phyloP scores from a whole-genome alignment of 352 stramenopile genomes.

The Pythium rishiriense region DNA sequence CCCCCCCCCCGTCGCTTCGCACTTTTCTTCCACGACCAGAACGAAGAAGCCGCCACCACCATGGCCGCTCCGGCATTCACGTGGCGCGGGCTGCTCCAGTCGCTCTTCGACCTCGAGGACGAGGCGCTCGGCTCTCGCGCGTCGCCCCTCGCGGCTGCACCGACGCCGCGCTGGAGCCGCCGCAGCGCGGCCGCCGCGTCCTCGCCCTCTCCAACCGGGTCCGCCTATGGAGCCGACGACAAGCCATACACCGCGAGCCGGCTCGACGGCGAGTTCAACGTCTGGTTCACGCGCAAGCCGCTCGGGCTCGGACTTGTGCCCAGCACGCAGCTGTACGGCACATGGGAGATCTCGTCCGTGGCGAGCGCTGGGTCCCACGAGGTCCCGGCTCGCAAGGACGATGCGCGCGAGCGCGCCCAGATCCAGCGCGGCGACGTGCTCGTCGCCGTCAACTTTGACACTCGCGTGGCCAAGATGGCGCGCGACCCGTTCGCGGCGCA shows the following conservation, averaged over 20 bases:
- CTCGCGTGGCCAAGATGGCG: slow-evolving; percentile 45
- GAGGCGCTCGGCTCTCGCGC: slow-evolving; percentile 8
- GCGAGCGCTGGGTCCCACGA: no score
- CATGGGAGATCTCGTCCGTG: slow-evolving; percentile 64
- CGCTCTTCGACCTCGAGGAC: slow-evolving; percentile 20
- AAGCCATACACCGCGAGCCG: slow-evolving; percentile 42
- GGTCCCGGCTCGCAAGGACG: slow-evolving; percentile 7
- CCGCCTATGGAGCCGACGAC: background rate
- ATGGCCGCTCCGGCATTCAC: slow-evolving; percentile 9
- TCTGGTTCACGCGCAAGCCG: slow-evolving; percentile 61
- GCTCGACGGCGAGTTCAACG: slow-evolving; percentile 71
- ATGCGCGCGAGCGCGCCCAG: slow-evolving; percentile 16
- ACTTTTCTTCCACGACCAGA: background rate
- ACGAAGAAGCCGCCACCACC: background rate
- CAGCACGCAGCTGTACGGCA: slow-evolving; percentile 76
- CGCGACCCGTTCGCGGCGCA: slow-evolving; percentile 45
- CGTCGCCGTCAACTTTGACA: slow-evolving; percentile 64
- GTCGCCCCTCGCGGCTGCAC: slow-evolving; percentile 17
- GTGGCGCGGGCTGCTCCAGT: slow-evolving; percentile 22
- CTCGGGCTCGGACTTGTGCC: slow-evolving; percentile 77
- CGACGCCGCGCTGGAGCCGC: slow-evolving; percentile 16
- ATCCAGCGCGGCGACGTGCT: slow-evolving; percentile 61
- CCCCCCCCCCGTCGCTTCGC: background rate
- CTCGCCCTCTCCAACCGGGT: background rate
- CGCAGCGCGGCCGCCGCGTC: background rate